phyloP scores from a whole-genome alignment of 306 rosid species.

The Ormosia semicastrata region DNA sequence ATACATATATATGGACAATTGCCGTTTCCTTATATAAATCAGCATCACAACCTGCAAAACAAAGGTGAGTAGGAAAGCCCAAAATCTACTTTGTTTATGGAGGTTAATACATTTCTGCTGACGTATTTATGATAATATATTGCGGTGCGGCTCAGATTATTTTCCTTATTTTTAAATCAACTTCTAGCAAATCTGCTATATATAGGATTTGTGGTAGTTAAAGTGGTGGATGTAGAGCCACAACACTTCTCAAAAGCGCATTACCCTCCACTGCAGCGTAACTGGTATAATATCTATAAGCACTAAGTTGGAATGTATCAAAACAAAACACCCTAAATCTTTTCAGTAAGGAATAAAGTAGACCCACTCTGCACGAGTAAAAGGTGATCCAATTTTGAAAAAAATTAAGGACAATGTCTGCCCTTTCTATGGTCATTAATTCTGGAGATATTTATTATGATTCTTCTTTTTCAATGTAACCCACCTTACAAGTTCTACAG shows the following conservation, averaged over 20 bases:
- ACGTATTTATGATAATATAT: slow-evolving; percentile 26
- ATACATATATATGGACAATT: neutral
- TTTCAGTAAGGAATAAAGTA: slow-evolving; percentile 17
- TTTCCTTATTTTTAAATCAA: slow-evolving; percentile 5
- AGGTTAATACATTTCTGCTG: slow-evolving; percentile 16
- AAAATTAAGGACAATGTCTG: slow-evolving; percentile 11
- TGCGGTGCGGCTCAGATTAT: neutral
- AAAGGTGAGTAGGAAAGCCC: slow-evolving; percentile 13
- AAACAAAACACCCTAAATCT: neutral
- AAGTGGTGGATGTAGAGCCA: slow-evolving; percentile 33
- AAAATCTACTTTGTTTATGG: neutral
- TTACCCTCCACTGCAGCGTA: slow-evolving; percentile 29
- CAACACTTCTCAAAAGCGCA: slow-evolving; percentile 32
- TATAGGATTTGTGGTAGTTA: slow-evolving; percentile 31
- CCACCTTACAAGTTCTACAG: slow-evolving; percentile 25
- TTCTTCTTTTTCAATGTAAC: slow-evolving; percentile 38
- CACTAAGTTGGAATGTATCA: slow-evolving; percentile 21
- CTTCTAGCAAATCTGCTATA: neutral
- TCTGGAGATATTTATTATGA: slow-evolving; percentile 31
- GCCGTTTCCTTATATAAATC: slow-evolving; percentile 6
- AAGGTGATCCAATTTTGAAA: slow-evolving; percentile 1
- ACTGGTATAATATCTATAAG: neutral
- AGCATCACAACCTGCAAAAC: slow-evolving; percentile 15
- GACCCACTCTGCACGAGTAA: slow-evolving; percentile 11
- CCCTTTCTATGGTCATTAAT: slow-evolving; percentile 27